Conservation (phyloP, 768 basidiomycete species). For the Russula ochroleuca region DNA sequence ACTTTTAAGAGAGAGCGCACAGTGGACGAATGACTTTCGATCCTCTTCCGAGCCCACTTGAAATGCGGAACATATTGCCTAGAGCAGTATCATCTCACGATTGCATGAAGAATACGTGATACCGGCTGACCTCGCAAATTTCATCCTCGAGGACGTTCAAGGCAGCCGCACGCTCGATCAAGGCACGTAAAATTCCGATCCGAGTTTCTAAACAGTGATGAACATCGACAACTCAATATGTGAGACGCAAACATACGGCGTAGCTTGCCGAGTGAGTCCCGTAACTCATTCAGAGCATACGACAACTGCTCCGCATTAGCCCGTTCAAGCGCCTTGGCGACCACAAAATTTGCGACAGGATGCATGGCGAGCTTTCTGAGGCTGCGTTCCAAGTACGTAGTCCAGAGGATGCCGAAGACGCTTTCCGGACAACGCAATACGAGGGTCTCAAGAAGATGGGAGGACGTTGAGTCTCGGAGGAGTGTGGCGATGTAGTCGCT, state of each 20-base stretch:
- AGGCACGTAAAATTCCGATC: conserved; percentile 71
- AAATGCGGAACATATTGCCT: conserved; percentile 27
- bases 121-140: conserved; percentile 25
- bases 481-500: conserved; percentile 81
- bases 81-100: conserved; percentile 24
- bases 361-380: conserved; percentile 71
- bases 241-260: conserved; percentile 54
- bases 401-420: conserved; percentile 70
- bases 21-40: conserved; percentile 20
- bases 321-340: conserved; percentile 72
- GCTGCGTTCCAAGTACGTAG: conserved; percentile 69
- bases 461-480: conserved; percentile 81
- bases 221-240: conserved; percentile 2
- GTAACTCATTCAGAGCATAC: conserved; percentile 56
- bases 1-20: conserved; percentile 21
- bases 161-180: conserved; percentile 60
- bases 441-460: conserved; percentile 84
- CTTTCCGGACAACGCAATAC: conserved; percentile 55
- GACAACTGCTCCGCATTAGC: conserved; percentile 52
- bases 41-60: conserved; percentile 21
- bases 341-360: conserved; percentile 92
- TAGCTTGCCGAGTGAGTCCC: conserved; percentile 52
- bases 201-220: conserved; percentile 54
- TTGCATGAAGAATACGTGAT: neutral
- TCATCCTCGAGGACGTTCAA: conserved; percentile 17